Evolutionary conservation across 257 asterid species (phyloP).

Genomic region (Nicotiana attenuata): DNA sequence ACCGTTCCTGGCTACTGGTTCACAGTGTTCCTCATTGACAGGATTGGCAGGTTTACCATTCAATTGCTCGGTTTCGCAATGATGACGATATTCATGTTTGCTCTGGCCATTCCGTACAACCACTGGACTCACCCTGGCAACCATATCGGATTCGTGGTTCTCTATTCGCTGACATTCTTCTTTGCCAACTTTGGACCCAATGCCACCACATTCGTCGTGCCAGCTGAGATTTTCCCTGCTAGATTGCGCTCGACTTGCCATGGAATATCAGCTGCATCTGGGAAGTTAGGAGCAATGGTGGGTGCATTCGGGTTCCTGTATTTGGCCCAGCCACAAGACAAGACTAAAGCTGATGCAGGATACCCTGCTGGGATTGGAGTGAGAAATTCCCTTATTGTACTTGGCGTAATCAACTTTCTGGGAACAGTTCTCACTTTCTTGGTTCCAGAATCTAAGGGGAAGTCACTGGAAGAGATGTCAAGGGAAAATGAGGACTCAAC

Average conservation of each 20-base stretch:
- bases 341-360: slow-evolving; percentile 52
- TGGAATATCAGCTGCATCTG: slow-evolving; percentile 62
- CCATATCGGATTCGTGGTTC: slow-evolving; percentile 37
- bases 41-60: slow-evolving; percentile 40
- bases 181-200: slow-evolving; percentile 62
- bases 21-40: slow-evolving; percentile 44
- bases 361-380: slow-evolving; percentile 60
- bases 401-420: slow-evolving; percentile 39
- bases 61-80: slow-evolving; percentile 45
- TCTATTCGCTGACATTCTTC: slow-evolving; percentile 53
- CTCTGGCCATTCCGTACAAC: slow-evolving; percentile 46
- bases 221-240: slow-evolving; percentile 70
- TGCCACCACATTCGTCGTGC: slow-evolving; percentile 57
- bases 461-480: slow-evolving; percentile 54
- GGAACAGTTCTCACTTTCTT: slow-evolving; percentile 46
- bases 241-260: slow-evolving; percentile 63
- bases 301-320: slow-evolving; percentile 70
- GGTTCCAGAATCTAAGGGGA: slow-evolving; percentile 63
- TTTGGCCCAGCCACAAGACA: slow-evolving; percentile 49
- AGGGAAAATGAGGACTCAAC: slow-evolving; percentile 35
- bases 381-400: slow-evolving; percentile 42
- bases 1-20: slow-evolving; percentile 71
- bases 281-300: slow-evolving; percentile 61
- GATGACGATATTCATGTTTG: slow-evolving; percentile 59
- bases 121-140: slow-evolving; percentile 50